A percentile compares a stretch with the other conserved stretches of the same genome.
Conservation (phyloP, 495 filamentous ascomycete species). For the Rusavskia elegans region DNA sequence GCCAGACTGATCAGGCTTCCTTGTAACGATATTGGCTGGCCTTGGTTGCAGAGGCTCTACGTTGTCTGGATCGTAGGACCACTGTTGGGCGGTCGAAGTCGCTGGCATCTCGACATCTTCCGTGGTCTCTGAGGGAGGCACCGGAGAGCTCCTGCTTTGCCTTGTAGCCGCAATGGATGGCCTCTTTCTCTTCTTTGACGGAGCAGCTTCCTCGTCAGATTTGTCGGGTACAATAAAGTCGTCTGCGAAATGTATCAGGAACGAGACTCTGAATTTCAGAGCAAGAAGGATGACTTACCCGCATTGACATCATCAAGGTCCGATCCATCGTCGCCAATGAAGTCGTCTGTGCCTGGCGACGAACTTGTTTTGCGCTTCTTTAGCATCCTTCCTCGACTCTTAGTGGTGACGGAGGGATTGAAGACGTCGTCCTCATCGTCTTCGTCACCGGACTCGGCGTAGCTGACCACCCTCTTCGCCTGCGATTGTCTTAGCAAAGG, state of each 20-base stretch:
- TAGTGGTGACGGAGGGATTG: constrained; percentile 24
- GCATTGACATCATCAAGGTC: constrained; percentile 45
- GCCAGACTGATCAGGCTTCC: constrained; percentile 23
- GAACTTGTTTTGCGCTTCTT: constrained; percentile 38
- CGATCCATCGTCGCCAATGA: constrained; percentile 32
- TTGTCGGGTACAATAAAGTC: constrained; percentile 77
- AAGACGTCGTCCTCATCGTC: constrained; percentile 39
- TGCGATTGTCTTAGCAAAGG: constrained; percentile 10
- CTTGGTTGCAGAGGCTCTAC: constrained; percentile 42
- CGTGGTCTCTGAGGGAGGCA: constrained; percentile 27
- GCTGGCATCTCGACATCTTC: constrained; percentile 42
- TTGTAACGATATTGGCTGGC: constrained; percentile 19
- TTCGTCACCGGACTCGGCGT: constrained; percentile 33
- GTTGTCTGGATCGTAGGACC: constrained; percentile 74
- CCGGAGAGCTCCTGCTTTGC: constrained; percentile 39
- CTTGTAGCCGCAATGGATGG: constrained; percentile 29
- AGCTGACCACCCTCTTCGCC: constrained; percentile 31
- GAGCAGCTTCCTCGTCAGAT: constrained; percentile 53
- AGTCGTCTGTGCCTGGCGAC: constrained; percentile 55
- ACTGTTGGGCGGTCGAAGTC: constrained; percentile 64
- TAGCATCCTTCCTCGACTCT: constrained; percentile 17
- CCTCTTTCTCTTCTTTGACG: constrained; percentile 59
- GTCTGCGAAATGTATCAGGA: constrained; percentile 18
- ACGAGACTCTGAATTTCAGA: too few species aligned
- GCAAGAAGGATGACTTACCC: not conserved